Conservation (phyloP, 1,139 yeast species). For the Suhomyces wounanorum region DNA sequence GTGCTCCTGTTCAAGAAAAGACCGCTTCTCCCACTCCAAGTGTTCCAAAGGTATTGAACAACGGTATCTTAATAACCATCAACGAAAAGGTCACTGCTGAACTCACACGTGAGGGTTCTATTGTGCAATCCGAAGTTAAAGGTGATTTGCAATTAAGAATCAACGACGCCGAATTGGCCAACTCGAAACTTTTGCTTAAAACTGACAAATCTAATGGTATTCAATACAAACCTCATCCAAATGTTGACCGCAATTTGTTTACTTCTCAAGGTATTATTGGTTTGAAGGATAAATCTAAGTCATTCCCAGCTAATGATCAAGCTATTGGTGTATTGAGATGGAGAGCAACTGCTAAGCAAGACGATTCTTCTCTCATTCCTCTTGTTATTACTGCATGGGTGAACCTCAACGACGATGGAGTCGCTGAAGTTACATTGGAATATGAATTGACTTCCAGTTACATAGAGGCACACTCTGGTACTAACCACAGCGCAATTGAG, state of each 20-base stretch:
- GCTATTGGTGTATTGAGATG: conserved; percentile 90
- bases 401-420: conserved; percentile 55
- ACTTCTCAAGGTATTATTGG: conserved; percentile 59
- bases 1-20: conserved; percentile 18
- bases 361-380: conserved; percentile 64
- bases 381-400: conserved; percentile 86
- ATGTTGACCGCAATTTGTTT: conserved; percentile 80
- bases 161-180: conserved; percentile 68
- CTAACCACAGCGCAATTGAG: conserved; percentile 46
- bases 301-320: conserved; percentile 91
- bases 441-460: conserved; percentile 63
- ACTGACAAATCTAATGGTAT: conserved; percentile 51
- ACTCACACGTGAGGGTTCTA: conserved; percentile 81
- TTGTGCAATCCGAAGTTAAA: conserved; percentile 74
- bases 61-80: conserved; percentile 77
- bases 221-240: conserved; percentile 93
- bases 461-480: conserved; percentile 28
- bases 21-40: conserved; percentile 29
- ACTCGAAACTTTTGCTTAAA: conserved; percentile 61
- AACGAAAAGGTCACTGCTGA: conserved; percentile 79
- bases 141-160: conserved; percentile 91
- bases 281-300: conserved; percentile 72
- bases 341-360: conserved; percentile 68
- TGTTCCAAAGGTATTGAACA: conserved; percentile 49
- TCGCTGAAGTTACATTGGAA: conserved; percentile 81